These are phyloP conservation scores for Metschnikowia reukaufii DNA, from an alignment of 805 yeast genomes.

Conservation along the genomic window DNA sequence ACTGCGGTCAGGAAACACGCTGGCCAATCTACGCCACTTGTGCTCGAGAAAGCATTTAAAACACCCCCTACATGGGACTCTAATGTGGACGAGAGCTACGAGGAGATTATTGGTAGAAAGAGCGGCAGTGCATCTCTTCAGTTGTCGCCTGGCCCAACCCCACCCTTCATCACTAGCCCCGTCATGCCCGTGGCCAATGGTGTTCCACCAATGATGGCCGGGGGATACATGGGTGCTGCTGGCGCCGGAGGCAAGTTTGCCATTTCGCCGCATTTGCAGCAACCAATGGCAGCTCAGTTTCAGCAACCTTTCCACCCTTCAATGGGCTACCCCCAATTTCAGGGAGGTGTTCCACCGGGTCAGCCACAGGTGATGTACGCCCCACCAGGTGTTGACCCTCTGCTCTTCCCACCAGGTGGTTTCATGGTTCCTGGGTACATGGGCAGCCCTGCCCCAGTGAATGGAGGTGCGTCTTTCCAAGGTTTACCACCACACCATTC, in stretches of 20 bases:
- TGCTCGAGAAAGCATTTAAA: constrained; percentile 61
- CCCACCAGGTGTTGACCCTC: constrained; percentile 31
- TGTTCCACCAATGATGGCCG: constrained; percentile 24
- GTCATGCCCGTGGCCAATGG: constrained; percentile 21
- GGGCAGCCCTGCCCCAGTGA: constrained; percentile 28
- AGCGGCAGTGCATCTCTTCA: constrained; percentile 12
- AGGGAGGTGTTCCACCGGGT: constrained; percentile 33
- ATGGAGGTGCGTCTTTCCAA: constrained; percentile 24
- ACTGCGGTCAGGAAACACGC: constrained; percentile 40
- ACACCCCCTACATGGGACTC: constrained; percentile 79
- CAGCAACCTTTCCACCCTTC: constrained; percentile 41
- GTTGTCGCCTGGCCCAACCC: constrained; percentile 20
- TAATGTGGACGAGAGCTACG: constrained; percentile 57
- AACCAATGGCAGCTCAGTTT: constrained; percentile 34
- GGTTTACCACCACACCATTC: constrained; percentile 9
- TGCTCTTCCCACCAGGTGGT: constrained; percentile 35
- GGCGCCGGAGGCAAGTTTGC: constrained; percentile 17
- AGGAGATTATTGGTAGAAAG: constrained; percentile 47
- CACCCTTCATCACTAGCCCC: constrained; percentile 35
- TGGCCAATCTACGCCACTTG: constrained; percentile 23
- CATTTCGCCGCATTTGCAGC: constrained; percentile 34
- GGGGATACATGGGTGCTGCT: constrained; percentile 14
- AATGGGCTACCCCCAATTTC: constrained; percentile 39
- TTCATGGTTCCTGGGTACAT: constrained; percentile 34
- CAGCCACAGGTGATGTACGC: constrained; percentile 35